Base-by-base conservation (phyloP, 768 basidiomycete species). In the Tephrocybe sp. region DNA sequence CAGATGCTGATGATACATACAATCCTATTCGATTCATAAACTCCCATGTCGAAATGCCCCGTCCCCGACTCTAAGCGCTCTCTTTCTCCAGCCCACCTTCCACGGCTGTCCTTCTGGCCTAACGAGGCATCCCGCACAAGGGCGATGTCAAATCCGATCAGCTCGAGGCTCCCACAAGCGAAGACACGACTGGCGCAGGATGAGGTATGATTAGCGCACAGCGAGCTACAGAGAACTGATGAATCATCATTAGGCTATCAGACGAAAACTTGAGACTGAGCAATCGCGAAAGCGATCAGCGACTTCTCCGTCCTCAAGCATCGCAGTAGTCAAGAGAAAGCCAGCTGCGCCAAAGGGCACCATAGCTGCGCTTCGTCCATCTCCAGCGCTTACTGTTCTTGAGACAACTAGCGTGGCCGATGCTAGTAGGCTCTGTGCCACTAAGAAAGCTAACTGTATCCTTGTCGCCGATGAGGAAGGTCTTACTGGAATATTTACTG, bases 401-500 rank as follows among this genome's bases (percentile, higher is more conserved):
- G 39, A 48, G 45, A 43, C 34, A 5, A 38, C 34, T 10, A 39
- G 31, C 11, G 26, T 53, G 12, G n/a, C 17, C 9, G 41, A 50
- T 36, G 49, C 49, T 16, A 23, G 33, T 31, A 19, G 39, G 35
- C 19, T 36, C 5, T 53, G 35, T 11, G 39, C 34, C 13, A 23
- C 35, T 8, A 48, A 35, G 16, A 40, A 23, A 31, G 22, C 48
- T 5, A 39, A 48, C 26, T 53, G 41, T 26, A 26, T 47, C 16
- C 40, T 53, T 10, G 45, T 48, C 12, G 9, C 43, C 12, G 46
- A 43, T 36, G 35, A 53, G n/a, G 16, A 35, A 2, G 17, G 35
- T 7, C 14, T 53, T 9, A 42, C 23, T 33, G 52, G 52, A 2
- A 48, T 53, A 30, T 34, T 53, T 1, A 53, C 52, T 32, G 31